Evolutionary conservation across 352 stramenopile genomes (phyloP), one percentile per base, ranked within the genome.

Genomic region (Globisporangium abappressorium): DNA sequence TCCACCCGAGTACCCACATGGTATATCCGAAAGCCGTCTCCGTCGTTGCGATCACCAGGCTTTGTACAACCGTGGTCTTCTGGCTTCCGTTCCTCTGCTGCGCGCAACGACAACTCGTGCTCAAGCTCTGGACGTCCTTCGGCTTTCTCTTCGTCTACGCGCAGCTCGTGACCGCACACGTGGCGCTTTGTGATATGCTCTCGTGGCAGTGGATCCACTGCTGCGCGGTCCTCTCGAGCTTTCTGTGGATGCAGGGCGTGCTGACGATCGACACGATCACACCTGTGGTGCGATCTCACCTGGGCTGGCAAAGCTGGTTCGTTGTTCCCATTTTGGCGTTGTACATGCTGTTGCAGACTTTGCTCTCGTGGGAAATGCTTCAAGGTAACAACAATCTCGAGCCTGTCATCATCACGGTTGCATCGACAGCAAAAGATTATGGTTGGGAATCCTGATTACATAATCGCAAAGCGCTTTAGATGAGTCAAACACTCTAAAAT

Each of bases 181-280:
- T 75, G 5, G 60, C 46, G 1, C 20, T 70, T 5, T 57, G 33
- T 5, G 64, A 70, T 22, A 34, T 79, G 36, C 41, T 72, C 12
- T 24, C 22, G 26, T 79, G 70, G 66, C 41, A 67, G 18, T 38
- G 41, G 28, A 3, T 7, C 4, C 6, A 60, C 20, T 59, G 33
- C 57, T 53, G 57, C 22, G 47, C 30, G 8, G 15, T 69, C 18
- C 1, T 65, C 7, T 47, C 51, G 9, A 62, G 38, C 26, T 75
- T 69, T 51, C 4, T 72, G 9, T 79, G 66, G 70, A 70, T 70
- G 33, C 68, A 68, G 5, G 68, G 64, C 33, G 57, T 74, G n/a
- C 49, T 79, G 3, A 60, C 47, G 0, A 64, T 77, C 5, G 73
- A 77, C 47, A 54, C 64, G n/a, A 15, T 75, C 3, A 70, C 73